Conservation (phyloP, 148 eudicot genomes). For the Agrostemma githago region DNA sequence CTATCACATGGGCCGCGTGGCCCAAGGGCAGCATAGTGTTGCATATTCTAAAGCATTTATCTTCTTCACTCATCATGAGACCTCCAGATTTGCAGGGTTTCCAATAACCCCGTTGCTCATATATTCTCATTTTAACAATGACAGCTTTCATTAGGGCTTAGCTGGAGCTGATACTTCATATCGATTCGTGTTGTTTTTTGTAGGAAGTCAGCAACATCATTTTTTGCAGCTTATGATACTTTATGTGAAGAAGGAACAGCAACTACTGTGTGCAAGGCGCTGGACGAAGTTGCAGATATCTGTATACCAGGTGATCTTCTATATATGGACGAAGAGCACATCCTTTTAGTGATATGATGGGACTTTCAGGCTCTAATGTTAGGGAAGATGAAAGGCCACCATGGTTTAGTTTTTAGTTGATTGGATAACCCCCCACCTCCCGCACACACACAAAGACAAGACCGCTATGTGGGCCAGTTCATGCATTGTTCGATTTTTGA, state of each 20-base stretch:
- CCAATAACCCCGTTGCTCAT: neutral
- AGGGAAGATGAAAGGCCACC: neutral
- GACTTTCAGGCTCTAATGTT: neutral
- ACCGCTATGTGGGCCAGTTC: neutral
- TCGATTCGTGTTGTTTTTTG: conserved; percentile 4
- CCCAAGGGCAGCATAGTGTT: neutral
- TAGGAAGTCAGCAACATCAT: conserved; percentile 89
- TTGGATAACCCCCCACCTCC: neutral
- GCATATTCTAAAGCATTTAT: neutral
- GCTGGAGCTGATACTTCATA: conserved; percentile 18
- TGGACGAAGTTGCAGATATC: conserved; percentile 84
- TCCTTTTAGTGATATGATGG: neutral
- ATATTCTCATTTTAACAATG: neutral
- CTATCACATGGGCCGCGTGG: neutral
- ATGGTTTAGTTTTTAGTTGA: neutral
- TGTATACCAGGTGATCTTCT: conserved; percentile 58
- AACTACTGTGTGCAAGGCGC: conserved; percentile 79
- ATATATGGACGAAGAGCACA: neutral
- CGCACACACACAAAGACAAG: neutral
- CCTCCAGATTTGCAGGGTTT: neutral
- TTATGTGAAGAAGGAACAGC: conserved; percentile 99
- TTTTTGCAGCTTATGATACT: conserved; percentile 92
- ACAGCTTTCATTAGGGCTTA: neutral
- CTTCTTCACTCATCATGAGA: neutral
- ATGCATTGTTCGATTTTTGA: neutral